Conservation (phyloP, 129 eudicot species). For the Flaveria sonorensis region DNA sequence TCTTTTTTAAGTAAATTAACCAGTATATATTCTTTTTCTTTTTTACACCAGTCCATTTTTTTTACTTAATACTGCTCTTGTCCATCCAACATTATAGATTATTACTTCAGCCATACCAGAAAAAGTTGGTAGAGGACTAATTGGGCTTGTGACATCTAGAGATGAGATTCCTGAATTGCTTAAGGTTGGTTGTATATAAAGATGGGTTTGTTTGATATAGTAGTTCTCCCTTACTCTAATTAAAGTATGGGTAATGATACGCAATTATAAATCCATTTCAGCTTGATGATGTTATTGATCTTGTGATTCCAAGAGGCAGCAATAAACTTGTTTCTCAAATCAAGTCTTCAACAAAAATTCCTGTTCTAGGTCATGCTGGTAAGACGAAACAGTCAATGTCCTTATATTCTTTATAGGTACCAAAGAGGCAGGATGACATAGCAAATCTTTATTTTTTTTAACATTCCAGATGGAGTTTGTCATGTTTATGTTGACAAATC, state of each 20-base stretch:
- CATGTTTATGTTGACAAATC: conserved; percentile 97
- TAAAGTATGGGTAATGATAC: neutral
- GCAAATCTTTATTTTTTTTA: neutral
- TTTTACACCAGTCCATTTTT: neutral
- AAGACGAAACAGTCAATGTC: neutral
- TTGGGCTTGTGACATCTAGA: conserved; percentile 93
- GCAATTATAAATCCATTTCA: conserved; percentile 1
- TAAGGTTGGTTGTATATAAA: conserved; percentile 52
- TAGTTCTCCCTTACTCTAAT: neutral
- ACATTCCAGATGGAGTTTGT: conserved; percentile 83
- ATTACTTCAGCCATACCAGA: conserved; percentile 86
- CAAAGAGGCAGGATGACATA: neutral
- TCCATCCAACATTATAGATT: conserved; percentile 42
- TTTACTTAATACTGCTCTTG: neutral
- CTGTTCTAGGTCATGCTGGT: conserved; percentile 39
- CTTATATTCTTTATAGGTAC: neutral
- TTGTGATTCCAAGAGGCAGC: conserved; percentile 38
- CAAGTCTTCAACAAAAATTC: conserved; percentile 38
- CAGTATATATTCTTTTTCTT: neutral
- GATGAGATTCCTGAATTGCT: conserved; percentile 98
- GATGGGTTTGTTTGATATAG: conserved; percentile 1
- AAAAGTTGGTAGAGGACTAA: conserved; percentile 72
- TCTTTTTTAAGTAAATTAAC: neutral
- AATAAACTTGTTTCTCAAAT: conserved; percentile 33
- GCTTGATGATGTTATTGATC: conserved; percentile 36